Conservation (phyloP, 495 filamentous ascomycete genomes). For the Aspergillus sparsus region DNA sequence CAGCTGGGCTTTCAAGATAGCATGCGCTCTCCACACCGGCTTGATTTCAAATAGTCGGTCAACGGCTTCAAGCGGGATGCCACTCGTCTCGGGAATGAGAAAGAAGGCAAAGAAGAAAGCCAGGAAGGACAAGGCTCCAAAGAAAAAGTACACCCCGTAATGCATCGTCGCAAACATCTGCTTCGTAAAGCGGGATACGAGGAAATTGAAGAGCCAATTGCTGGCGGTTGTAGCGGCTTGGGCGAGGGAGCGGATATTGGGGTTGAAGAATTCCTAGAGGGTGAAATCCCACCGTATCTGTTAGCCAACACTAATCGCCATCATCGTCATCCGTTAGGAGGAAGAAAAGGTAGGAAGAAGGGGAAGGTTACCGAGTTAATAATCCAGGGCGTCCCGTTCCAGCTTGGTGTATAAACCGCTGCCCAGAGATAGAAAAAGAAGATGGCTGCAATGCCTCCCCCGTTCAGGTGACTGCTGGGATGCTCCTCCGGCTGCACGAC, state of each 20-base stretch:
- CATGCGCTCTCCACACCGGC: constrained; percentile 57
- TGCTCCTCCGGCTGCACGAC: constrained; percentile 54
- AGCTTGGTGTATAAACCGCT: constrained; percentile 69
- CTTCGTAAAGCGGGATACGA: constrained; percentile 68
- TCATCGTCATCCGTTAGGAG: background rate
- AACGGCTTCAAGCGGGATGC: constrained; percentile 52
- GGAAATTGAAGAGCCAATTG: constrained; percentile 79
- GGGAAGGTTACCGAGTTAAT: constrained; percentile 49
- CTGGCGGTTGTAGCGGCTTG: constrained; percentile 67
- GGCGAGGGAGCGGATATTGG: constrained; percentile 64
- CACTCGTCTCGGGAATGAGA: constrained; percentile 66
- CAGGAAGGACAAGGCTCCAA: constrained; percentile 66
- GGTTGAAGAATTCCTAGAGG: constrained; percentile 57
- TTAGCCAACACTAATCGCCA: background rate
- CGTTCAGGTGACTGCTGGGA: constrained; percentile 39
- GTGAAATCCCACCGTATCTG: background rate
- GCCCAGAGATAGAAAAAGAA: constrained; percentile 82
- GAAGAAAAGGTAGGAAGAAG: background rate
- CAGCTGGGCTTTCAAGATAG: constrained; percentile 29
- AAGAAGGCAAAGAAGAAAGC: constrained; percentile 68
- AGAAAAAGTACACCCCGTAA: constrained; percentile 78
- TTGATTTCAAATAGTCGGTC: constrained; percentile 58
- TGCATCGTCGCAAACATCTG: constrained; percentile 71
- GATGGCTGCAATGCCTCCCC: constrained; percentile 65
- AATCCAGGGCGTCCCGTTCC: constrained; percentile 71